Conservation (phyloP, 352 stramenopile genomes). For the Pythium guiyangense region DNA sequence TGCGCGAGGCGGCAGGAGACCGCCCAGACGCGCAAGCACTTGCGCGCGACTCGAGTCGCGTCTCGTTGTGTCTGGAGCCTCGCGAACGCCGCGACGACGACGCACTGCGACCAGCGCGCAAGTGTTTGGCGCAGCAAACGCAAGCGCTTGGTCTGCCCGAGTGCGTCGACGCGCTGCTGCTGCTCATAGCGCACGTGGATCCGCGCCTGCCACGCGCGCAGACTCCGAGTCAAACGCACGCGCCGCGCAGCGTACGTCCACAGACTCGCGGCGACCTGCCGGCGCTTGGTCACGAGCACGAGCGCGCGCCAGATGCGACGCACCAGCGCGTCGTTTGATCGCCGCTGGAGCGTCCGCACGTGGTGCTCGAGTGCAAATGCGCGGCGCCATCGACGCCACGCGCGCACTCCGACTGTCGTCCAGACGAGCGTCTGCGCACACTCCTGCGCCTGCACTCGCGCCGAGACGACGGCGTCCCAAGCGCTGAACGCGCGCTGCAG, state of each 20-base stretch:
- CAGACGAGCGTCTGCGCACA: not conserved
- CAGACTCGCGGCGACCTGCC: conserved; percentile 15
- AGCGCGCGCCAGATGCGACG: no score
- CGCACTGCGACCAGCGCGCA: conserved; percentile 11
- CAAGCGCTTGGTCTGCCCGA: not conserved
- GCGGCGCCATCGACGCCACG: conserved; percentile 6
- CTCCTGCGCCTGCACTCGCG: not conserved
- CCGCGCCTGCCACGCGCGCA: conserved; percentile 8
- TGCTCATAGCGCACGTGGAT: not conserved
- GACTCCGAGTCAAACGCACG: conserved; percentile 2
- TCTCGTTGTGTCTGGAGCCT: no score
- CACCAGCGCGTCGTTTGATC: not conserved
- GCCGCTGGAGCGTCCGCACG: not conserved
- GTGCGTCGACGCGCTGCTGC: no score
- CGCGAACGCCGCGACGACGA: no score
- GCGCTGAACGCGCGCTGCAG: not conserved
- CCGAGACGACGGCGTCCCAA: not conserved
- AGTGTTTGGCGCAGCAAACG: no score
- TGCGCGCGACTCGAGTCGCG: no score
- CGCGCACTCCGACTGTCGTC: conserved; percentile 1
- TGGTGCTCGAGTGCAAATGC: conserved; percentile 4
- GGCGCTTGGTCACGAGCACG: conserved; percentile 16
- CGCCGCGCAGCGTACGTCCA: no score
- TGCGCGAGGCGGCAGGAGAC: no score
- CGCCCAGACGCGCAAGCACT: no score